Percentiles rank a stretch among this genome's conserved stretches.
Evolutionary conservation across 2,329 filamentous ascomycete genomes (phyloP).

Genomic region (Claviceps capensis): DNA sequence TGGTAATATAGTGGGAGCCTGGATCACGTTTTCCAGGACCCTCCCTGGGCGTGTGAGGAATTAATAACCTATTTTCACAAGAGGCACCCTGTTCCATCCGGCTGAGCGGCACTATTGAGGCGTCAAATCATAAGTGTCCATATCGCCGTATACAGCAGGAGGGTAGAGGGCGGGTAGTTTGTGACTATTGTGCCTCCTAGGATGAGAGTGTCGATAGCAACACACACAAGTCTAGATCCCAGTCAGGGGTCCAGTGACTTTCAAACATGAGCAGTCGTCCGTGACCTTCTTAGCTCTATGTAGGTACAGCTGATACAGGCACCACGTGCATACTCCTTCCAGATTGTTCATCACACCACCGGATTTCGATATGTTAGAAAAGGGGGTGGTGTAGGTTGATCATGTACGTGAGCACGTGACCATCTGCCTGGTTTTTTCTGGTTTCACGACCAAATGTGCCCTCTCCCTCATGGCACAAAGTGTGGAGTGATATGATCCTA

Average conservation of each 20-base stretch:
- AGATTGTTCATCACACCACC: background rate
- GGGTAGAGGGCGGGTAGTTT: background rate
- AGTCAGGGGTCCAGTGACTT: background rate
- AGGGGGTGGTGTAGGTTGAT: background rate
- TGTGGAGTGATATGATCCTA: no score
- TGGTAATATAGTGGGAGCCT: no score
- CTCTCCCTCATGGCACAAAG: background rate
- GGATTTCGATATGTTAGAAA: background rate
- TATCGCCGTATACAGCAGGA: background rate
- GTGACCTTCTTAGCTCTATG: background rate
- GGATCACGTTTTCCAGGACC: no score
- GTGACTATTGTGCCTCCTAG: background rate
- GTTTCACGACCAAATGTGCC: background rate
- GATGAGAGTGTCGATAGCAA: constrained; percentile 4
- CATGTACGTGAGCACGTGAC: background rate
- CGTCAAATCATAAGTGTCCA: background rate
- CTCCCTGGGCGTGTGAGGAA: no score
- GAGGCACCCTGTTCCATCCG: no score
- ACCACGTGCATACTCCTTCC: background rate
- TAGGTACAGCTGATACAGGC: background rate
- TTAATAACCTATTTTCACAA: no score
- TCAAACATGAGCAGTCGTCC: background rate
- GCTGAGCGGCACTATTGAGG: no score
- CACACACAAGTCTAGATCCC: background rate
- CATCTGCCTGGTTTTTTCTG: background rate